phyloP scores from a whole-genome alignment of 1,139 yeast genomes.

The Debaryomyces psychrophilus region DNA sequence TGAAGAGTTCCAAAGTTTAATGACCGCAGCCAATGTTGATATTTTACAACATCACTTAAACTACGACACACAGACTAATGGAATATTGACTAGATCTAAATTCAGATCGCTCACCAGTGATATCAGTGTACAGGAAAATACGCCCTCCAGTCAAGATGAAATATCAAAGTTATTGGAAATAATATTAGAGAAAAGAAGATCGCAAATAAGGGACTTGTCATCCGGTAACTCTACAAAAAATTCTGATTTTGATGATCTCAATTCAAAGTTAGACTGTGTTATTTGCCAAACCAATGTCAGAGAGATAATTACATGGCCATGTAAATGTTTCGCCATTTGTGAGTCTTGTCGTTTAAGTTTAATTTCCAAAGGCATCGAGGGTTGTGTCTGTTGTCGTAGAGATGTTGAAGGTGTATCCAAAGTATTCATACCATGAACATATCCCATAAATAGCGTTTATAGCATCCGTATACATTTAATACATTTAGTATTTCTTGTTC shows the following conservation, averaged over 20 bases:
- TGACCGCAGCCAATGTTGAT: constrained; percentile 26
- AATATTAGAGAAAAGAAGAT: constrained; percentile 21
- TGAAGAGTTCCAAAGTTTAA: constrained; percentile 32
- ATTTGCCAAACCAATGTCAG: constrained; percentile 78
- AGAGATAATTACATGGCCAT: constrained; percentile 89
- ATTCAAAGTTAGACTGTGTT: constrained; percentile 58
- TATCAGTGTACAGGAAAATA: neutral
- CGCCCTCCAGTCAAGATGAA: constrained; percentile 22
- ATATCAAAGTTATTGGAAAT: constrained; percentile 27
- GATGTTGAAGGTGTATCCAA: constrained; percentile 62
- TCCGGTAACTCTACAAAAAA: neutral
- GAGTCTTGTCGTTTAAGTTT: constrained; percentile 80
- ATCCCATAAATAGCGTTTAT: neutral
- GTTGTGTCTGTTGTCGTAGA: constrained; percentile 85
- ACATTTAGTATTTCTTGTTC: neutral
- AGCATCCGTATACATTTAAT: neutral
- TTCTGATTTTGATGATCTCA: constrained; percentile 18
- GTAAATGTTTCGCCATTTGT: constrained; percentile 86
- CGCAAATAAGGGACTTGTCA: constrained; percentile 8
- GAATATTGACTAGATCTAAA: constrained; percentile 47
- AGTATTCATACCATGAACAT: constrained; percentile 52
- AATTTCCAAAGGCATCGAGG: constrained; percentile 71
- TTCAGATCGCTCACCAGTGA: constrained; percentile 25
- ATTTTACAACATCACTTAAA: constrained; percentile 42
- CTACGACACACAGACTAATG: constrained; percentile 17